Evolutionary conservation across 2,329 filamentous ascomycete species (phyloP).

Genomic region (Trichoderma sp.): DNA sequence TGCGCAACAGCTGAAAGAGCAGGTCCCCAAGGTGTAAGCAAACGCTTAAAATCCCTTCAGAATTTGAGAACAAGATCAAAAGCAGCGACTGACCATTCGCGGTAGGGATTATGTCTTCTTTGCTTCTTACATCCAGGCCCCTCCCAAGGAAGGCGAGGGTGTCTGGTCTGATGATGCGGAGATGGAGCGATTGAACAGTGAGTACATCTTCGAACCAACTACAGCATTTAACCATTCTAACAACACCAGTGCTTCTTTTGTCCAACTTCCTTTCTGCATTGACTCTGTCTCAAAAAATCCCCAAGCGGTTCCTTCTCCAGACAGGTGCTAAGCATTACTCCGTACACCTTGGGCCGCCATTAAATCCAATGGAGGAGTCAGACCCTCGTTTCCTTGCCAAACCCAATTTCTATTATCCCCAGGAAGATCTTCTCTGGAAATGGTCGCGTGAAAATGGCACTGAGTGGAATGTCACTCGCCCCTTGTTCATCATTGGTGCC

Average conservation of each 20-base stretch:
- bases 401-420: conserved; percentile 8
- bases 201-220: not conserved
- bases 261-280: conserved; percentile 7
- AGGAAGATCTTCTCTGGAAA: not conserved
- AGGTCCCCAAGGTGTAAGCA: not conserved
- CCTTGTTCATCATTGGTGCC: conserved; percentile 11
- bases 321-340: conserved; percentile 11
- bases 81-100: not conserved
- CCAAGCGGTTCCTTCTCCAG: conserved; percentile 6
- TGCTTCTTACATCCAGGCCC: conserved; percentile 14
- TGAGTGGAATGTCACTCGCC: conserved; percentile 9
- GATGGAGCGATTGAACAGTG: conserved; percentile 10
- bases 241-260: not conserved
- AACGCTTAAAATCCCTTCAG: not conserved
- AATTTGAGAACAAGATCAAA: not conserved
- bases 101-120: conserved; percentile 19
- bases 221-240: not conserved
- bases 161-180: conserved; percentile 8
- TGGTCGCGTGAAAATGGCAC: not conserved
- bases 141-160: not conserved
- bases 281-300: not conserved
- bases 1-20: not conserved
- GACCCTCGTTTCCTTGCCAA: not conserved
- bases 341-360: not conserved
- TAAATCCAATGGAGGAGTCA: not conserved